Base-by-base conservation (phyloP, 805 yeast species). In the Torulaspora maleeae region DNA sequence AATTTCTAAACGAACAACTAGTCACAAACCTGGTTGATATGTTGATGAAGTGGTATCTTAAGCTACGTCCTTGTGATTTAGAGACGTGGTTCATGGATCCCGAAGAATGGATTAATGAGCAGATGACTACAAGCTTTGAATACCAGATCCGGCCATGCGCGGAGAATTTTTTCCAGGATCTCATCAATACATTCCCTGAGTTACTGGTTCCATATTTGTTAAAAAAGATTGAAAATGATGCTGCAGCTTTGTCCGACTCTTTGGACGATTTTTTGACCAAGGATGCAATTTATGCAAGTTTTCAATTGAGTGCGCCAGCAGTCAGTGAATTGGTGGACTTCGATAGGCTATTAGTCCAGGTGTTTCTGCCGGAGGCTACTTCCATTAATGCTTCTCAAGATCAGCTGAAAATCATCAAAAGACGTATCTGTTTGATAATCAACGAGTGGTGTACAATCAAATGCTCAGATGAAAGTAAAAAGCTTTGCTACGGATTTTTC, bases 71-170 rank as follows among this genome's bases (percentile, higher is more conserved):
- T 0, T 64, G 75, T 1, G 97, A 90, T 60, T 63, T 91, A 38
- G 95, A 86, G 54, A 70, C 78, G 30, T 93, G 98, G 98, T 61
- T 72, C 10, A 63, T 76, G 13, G 95, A 89, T 48, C 96, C 98
- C 0, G 98, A 89, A 61, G 96, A 88, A 62, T 93, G 95, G 87
- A 80, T 86, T 16, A 80, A 82, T 51, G 95, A 88, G 58, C 95
- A 89, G 53, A 68, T 82, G 46, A 75, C 80, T 41, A 70, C 79
- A 4, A 82, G 83, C 59, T 88, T 86, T 81, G 97, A 90, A 59
- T 87, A 71, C 61, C 90, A 86, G 60, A 74, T 89, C 10, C 72
- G 95, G 45, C 88, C 91, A 3, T 87, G 96, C 66, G 88, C 95
- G 0, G 95, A 87, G 54, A 82, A 82, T 59, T 80, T 88, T 53